Percentiles rank a stretch among this genome's conserved stretches.
These are phyloP conservation scores for Pseudoperonospora humuli DNA, from an alignment of 352 stramenopile species.

Conservation along the genomic window DNA sequence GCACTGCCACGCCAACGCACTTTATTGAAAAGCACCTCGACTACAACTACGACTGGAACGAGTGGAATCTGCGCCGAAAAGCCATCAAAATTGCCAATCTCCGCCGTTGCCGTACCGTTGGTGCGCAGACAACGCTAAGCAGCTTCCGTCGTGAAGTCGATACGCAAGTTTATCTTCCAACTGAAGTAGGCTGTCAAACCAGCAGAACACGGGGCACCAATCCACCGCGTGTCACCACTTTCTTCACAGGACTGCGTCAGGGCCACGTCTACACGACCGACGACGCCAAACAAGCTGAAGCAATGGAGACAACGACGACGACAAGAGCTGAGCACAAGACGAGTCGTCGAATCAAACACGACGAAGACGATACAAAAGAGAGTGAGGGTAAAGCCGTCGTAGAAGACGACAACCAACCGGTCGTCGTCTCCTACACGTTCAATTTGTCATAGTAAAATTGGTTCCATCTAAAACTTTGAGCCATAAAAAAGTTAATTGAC, in stretches of 20 bases:
- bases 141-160: slow-evolving; percentile 84
- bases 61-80: slow-evolving; percentile 87
- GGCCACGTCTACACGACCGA: too few species aligned
- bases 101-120: slow-evolving; percentile 80
- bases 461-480: slow-evolving; percentile 29
- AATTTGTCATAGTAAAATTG: slow-evolving; percentile 44
- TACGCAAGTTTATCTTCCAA: slow-evolving; percentile 90
- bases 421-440: slow-evolving; percentile 65
- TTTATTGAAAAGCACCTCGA: slow-evolving; percentile 91
- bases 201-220: too few species aligned
- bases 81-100: slow-evolving; percentile 90
- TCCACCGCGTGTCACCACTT: too few species aligned
- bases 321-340: slow-evolving; percentile 20
- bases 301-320: slow-evolving; percentile 15
- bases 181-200: too few species aligned
- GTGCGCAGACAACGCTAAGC: slow-evolving; percentile 84
- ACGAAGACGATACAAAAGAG: slow-evolving; percentile 26
- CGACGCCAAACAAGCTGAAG: too few species aligned
- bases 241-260: too few species aligned
- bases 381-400: slow-evolving; percentile 15
- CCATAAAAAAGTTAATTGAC: slow-evolving; percentile 25
- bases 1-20: slow-evolving; percentile 86
- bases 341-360: too few species aligned
- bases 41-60: slow-evolving; percentile 89
- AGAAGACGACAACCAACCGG: slow-evolving; percentile 30